phyloP scores from a whole-genome alignment of 2,329 filamentous ascomycete species.

The Hypomyces perniciosus region DNA sequence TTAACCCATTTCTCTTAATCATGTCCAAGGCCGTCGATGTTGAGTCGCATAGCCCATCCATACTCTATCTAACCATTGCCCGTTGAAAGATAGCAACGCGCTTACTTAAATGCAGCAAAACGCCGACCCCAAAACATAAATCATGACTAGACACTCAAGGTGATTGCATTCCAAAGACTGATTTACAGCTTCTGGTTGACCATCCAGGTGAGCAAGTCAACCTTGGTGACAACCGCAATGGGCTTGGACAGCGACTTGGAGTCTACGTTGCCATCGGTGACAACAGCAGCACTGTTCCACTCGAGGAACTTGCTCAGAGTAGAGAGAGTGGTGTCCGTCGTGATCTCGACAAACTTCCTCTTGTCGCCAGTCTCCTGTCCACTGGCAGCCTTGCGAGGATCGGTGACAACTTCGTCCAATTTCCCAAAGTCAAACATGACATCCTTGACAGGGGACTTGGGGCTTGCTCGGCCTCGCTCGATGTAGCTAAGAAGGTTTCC shows the following conservation, averaged over 20 bases:
- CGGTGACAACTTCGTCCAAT: conserved; percentile 84
- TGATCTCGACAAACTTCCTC: conserved; percentile 88
- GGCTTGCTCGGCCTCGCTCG: conserved; percentile 71
- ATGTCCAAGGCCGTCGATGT: conserved; percentile 29
- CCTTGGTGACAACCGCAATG: conserved; percentile 89
- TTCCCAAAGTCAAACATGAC: conserved; percentile 97
- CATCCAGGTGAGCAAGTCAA: conserved; percentile 90
- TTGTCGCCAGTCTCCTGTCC: conserved; percentile 37
- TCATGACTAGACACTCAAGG: background rate
- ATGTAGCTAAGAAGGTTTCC: conserved; percentile 92
- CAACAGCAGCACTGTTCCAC: conserved; percentile 94
- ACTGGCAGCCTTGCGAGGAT: conserved; percentile 60
- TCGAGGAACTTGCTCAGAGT: conserved; percentile 90
- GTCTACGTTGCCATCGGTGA: conserved; percentile 67
- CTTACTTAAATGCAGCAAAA: background rate
- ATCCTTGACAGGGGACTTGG: conserved; percentile 67
- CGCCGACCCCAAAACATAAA: background rate
- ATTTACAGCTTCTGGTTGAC: conserved; percentile 52
- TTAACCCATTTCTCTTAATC: background rate
- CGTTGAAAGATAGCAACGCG: conserved; percentile 2
- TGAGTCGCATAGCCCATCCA: conserved; percentile 32
- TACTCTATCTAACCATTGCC: background rate
- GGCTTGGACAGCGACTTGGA: conserved; percentile 62
- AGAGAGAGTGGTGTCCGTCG: conserved; percentile 75
- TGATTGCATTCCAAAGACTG: background rate